Evolutionary conservation across 2,329 filamentous ascomycete species (phyloP).

Genomic region (Knufia fluminis): DNA sequence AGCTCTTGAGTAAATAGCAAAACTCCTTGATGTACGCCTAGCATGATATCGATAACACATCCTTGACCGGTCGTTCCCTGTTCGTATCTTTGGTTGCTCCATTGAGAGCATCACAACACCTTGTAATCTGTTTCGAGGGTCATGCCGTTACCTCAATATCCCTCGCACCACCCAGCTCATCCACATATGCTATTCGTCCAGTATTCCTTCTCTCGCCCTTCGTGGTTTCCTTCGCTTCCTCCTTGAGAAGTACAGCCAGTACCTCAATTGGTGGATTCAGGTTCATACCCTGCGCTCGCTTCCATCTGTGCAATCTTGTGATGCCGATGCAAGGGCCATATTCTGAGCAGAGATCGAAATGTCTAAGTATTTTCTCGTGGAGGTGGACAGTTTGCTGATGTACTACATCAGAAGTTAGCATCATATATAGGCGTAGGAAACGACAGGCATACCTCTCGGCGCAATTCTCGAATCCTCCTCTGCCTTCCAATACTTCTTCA

Average conservation of each 20-base stretch:
- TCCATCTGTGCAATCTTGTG: constrained; percentile 72
- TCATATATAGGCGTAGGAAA: background rate
- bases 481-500: constrained; percentile 66
- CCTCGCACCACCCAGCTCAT: constrained; percentile 18
- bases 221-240: constrained; percentile 34
- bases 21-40: background rate
- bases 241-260: constrained; percentile 69
- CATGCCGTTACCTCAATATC: constrained; percentile 13
- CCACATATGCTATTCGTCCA: constrained; percentile 21
- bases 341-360: constrained; percentile 86
- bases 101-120: background rate
- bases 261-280: constrained; percentile 87
- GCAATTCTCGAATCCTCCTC: constrained; percentile 62
- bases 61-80: background rate
- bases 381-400: constrained; percentile 66
- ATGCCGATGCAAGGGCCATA: constrained; percentile 90
- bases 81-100: background rate
- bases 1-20: background rate
- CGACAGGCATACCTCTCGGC: constrained; percentile 38
- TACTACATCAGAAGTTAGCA: constrained; percentile 34
- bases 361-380: constrained; percentile 76
- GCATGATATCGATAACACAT: background rate
- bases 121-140: background rate
- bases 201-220: constrained; percentile 14
- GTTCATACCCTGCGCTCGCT: constrained; percentile 70